Evolutionary conservation across 106 monocot genomes (phyloP), one percentile per base, ranked within the genome.

Genomic region (Dioscorea zingiberensis): DNA sequence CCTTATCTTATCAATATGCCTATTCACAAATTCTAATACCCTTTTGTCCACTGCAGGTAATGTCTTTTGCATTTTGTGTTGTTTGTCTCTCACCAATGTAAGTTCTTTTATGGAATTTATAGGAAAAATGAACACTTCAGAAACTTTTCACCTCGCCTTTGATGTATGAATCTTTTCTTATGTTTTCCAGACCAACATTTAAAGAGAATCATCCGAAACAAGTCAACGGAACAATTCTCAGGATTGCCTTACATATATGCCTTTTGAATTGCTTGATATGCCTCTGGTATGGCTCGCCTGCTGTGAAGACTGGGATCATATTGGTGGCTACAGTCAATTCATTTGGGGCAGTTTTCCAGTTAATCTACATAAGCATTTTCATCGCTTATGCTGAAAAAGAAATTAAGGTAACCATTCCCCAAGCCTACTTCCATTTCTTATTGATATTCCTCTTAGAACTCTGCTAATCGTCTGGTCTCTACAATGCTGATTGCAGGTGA

Each of bases 71-170:
- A 91, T 21, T 76, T 91, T 48, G 92, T 88, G 48, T 59, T 97
- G 60, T 97, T 92, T 58, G 64, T n/a, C n/a, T 89, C 28, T 91
- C 97, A 19, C 97, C 97, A 49, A 81, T 97, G 97, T 97, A 60
- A 97, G 88, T 67, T 4, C 62, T n/a, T n/a, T 21, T 12, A 16
- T 27, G 21, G 8, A n/a, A 62, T n/a, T 1, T 27, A n/a, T 13
- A 26, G 1, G n/a, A 63, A 7, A 1, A 11, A 0, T 27, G 24
- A n/a, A n/a, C 29, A 27, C 14, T 48, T 0, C 14, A n/a, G n/a
- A n/a, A n/a, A n/a, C 48, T 12, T 2, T 15, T 44, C 17, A 30
- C 11, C 44, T 32, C 38, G 0, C 32, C 17, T 24, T 0, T 11
- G 18, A 3, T 25, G 17, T n/a, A n/a, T n/a, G n/a, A n/a, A n/a